A percentile compares a stretch with the other conserved stretches of the same genome.
Conservation (phyloP, 2,329 filamentous ascomycete species). For the Fusarium cicatricum region DNA sequence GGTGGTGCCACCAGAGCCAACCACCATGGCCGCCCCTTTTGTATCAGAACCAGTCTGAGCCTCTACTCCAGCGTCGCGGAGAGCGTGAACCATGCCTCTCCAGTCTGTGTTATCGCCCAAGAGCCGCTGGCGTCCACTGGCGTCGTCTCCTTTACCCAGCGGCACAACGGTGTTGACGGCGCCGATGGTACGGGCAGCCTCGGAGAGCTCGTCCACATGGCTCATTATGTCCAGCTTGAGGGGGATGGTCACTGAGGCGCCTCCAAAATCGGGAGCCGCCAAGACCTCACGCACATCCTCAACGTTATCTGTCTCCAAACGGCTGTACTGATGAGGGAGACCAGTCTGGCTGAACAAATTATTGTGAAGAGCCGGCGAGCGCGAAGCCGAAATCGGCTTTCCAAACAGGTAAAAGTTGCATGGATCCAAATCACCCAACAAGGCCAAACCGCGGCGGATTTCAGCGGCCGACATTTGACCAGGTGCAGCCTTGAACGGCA, state of each 20-base stretch:
- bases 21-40: constrained; percentile 80
- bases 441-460: constrained; percentile 78
- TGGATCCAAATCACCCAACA: constrained; percentile 80
- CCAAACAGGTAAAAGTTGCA: constrained; percentile 90
- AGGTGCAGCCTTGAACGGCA: constrained; percentile 94
- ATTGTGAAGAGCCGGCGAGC: constrained; percentile 91
- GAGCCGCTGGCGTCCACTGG: constrained; percentile 61
- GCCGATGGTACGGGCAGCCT: constrained; percentile 82
- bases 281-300: constrained; percentile 71
- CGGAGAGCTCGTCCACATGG: constrained; percentile 80
- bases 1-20: constrained; percentile 91
- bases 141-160: constrained; percentile 44
- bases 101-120: constrained; percentile 96
- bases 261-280: constrained; percentile 79
- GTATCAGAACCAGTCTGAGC: constrained; percentile 48
- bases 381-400: constrained; percentile 80
- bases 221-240: constrained; percentile 89
- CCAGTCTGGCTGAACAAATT: constrained; percentile 78
- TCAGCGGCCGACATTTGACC: constrained; percentile 92
- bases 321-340: constrained; percentile 82
- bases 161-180: constrained; percentile 95
- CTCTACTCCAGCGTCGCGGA: constrained; percentile 72
- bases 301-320: constrained; percentile 75
- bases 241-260: constrained; percentile 94
- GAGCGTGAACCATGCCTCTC: constrained; percentile 85